Conservation (phyloP, 768 basidiomycete genomes). For the Zangia roseola region DNA sequence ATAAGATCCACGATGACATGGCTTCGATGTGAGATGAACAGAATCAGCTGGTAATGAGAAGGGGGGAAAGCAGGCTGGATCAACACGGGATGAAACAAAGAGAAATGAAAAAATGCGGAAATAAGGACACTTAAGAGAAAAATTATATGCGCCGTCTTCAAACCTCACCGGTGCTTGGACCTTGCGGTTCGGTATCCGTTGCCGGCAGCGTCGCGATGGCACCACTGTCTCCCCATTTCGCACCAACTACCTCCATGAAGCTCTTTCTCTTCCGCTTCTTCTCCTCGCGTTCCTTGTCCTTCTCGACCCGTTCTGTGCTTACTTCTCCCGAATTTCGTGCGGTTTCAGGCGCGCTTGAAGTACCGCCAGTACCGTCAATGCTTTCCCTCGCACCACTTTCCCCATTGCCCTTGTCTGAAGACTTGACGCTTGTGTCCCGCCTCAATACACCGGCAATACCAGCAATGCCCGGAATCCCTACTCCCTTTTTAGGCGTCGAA, state of each 20-base stretch:
- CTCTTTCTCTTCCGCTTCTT: slow-evolving; percentile 66
- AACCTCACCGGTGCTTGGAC: slow-evolving; percentile 4
- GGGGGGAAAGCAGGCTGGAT: slow-evolving; percentile 1
- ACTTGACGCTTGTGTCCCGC: slow-evolving; percentile 35
- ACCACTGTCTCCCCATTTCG: slow-evolving; percentile 25
- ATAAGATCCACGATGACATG: slow-evolving; percentile 15
- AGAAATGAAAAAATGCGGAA: slow-evolving; percentile 7
- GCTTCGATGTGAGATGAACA: slow-evolving; percentile 12
- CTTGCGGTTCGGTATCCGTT: slow-evolving; percentile 15
- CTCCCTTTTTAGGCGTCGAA: slow-evolving; percentile 54
- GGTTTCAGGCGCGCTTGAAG: slow-evolving; percentile 40
- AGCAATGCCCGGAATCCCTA: slow-evolving; percentile 34
- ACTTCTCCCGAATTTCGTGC: slow-evolving; percentile 49
- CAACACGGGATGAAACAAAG: background rate
- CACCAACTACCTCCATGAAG: slow-evolving; percentile 40
- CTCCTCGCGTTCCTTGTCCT: slow-evolving; percentile 53
- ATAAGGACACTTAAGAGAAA: slow-evolving; percentile 12
- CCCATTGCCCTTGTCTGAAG: slow-evolving; percentile 38
- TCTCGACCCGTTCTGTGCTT: slow-evolving; percentile 45
- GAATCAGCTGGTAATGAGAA: slow-evolving; percentile 8
- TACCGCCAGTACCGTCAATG: slow-evolving; percentile 16
- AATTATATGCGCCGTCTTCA: slow-evolving; percentile 9
- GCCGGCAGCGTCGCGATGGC: slow-evolving; percentile 37
- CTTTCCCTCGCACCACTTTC: slow-evolving; percentile 19
- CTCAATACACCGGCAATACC: slow-evolving; percentile 30